phyloP scores from a whole-genome alignment of 345 rosid genomes.

The Aquilaria yunnanensis region DNA sequence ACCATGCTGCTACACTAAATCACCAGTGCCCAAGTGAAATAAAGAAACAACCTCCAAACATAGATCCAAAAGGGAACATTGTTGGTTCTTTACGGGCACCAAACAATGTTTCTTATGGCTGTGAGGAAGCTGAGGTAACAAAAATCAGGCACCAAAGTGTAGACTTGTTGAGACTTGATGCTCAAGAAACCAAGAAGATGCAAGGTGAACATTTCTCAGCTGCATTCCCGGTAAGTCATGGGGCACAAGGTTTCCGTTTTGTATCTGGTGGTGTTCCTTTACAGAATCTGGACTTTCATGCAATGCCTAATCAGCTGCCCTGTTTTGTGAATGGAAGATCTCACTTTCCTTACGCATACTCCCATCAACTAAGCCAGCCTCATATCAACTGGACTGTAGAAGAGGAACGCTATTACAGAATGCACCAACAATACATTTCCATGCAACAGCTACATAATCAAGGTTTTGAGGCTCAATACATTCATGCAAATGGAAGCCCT shows the following conservation, averaged over 20 bases:
- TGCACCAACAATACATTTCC: constrained; percentile 36
- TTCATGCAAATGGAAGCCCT: constrained; percentile 27
- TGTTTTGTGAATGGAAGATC: constrained; percentile 38
- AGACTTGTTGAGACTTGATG: constrained; percentile 23
- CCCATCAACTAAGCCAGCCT: constrained; percentile 32
- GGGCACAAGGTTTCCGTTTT: constrained; percentile 35
- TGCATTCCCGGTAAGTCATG: constrained; percentile 36
- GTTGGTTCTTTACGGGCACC: constrained; percentile 32
- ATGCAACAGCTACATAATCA: constrained; percentile 41
- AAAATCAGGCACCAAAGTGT: constrained; percentile 24
- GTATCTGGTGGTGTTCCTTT: constrained; percentile 22
- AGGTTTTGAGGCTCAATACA: constrained; percentile 28
- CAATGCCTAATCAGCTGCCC: constrained; percentile 39
- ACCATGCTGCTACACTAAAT: constrained; percentile 21
- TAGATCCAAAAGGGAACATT: constrained; percentile 23
- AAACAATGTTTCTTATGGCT: constrained; percentile 24
- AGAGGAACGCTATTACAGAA: constrained; percentile 38
- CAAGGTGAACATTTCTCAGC: constrained; percentile 32
- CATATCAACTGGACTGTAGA: constrained; percentile 35
- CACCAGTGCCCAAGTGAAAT: constrained; percentile 22
- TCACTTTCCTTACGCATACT: constrained; percentile 31
- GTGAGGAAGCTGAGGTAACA: constrained; percentile 30
- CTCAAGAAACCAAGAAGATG: constrained; percentile 33
- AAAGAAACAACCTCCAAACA: constrained; percentile 18
- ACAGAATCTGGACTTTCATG: constrained; percentile 33